A percentile compares a stretch with the other conserved stretches of the same genome.
Evolutionary conservation across 768 basidiomycete species (phyloP).

Genomic region (Leucosporidium creatinivorum): DNA sequence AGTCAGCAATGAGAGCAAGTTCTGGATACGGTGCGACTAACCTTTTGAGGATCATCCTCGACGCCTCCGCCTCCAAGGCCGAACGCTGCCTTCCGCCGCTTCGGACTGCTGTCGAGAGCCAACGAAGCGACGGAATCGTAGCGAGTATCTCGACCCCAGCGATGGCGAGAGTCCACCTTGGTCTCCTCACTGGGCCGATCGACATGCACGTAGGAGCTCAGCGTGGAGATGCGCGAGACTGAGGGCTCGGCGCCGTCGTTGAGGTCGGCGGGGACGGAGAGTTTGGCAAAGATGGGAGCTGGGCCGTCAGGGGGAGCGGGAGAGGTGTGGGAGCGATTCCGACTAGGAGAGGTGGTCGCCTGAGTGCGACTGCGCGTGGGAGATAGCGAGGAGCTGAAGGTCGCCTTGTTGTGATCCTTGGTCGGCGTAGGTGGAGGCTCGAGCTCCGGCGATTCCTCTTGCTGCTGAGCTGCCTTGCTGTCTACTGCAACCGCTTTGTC

Average conservation of each 20-base stretch:
- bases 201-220: slow-evolving; percentile 14
- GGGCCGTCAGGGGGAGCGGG: too few species aligned
- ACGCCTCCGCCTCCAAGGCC: not conserved
- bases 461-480: slow-evolving; percentile 41
- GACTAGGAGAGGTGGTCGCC: not conserved
- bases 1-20: not conserved
- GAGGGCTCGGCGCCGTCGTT: not conserved
- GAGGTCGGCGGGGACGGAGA: not conserved
- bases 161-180: not conserved
- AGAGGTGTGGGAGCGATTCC: too few species aligned
- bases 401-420: too few species aligned
- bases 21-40: not conserved
- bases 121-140: too few species aligned
- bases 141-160: not conserved
- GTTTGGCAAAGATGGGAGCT: too few species aligned
- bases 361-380: not conserved
- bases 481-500: too few species aligned
- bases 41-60: not conserved
- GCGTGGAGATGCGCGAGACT: slow-evolving; percentile 2
- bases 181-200: not conserved
- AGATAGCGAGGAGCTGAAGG: too few species aligned
- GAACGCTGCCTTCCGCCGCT: not conserved
- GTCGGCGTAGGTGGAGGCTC: not conserved
- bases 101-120: not conserved
- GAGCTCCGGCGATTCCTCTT: not conserved